Evolutionary conservation across 306 rosid genomes (phyloP).

Genomic region (peach (Prunus persica)): DNA sequence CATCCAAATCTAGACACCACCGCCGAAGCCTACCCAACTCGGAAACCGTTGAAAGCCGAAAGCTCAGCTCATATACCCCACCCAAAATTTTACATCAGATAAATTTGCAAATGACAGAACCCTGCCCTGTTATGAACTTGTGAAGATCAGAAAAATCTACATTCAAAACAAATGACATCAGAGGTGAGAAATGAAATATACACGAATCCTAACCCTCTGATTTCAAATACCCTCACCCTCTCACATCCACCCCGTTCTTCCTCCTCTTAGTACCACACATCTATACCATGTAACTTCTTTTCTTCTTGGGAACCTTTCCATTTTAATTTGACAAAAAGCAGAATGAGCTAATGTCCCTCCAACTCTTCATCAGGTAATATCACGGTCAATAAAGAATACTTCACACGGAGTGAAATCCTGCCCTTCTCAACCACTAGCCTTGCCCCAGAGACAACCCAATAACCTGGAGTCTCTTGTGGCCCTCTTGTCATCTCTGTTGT

Average conservation of each 20-base stretch:
- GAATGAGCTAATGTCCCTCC: slow-evolving; percentile 47
- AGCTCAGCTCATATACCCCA: neutral
- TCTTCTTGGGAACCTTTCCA: neutral
- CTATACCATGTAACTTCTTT: neutral
- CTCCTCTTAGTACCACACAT: neutral
- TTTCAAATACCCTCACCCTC: neutral
- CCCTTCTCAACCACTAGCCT: slow-evolving; percentile 88
- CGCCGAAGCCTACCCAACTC: neutral
- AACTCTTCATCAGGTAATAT: slow-evolving; percentile 62
- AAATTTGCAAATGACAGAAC: too few relatives aligned
- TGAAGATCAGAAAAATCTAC: neutral
- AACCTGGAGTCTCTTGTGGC: slow-evolving; percentile 92
- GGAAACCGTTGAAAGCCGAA: neutral
- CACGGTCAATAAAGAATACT: slow-evolving; percentile 76
- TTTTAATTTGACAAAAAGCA: slow-evolving; percentile 1
- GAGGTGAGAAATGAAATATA: neutral
- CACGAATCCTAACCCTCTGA: neutral
- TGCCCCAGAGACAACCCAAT: slow-evolving; percentile 98
- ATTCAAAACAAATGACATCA: neutral
- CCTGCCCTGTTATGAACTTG: neutral
- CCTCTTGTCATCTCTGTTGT: slow-evolving; percentile 93
- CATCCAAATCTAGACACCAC: neutral
- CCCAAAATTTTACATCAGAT: neutral
- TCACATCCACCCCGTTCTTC: neutral
- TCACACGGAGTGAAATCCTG: slow-evolving; percentile 73